Base-by-base conservation (phyloP, 1,284 basidiomycete genomes). In the Trichosporon asahii region DNA sequence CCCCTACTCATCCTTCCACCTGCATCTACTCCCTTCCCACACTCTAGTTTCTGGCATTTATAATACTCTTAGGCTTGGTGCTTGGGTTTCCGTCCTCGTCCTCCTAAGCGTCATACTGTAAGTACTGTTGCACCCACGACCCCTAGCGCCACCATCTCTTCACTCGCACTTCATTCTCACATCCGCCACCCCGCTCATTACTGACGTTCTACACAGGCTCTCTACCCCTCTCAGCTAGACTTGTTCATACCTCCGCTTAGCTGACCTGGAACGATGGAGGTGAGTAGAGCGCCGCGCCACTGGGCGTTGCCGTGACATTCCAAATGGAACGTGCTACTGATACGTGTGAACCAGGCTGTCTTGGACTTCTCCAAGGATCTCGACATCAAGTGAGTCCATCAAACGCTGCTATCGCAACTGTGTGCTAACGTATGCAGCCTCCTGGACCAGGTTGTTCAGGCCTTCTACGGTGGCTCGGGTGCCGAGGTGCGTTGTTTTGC, bases 291-390 rank as follows among this genome's bases (percentile, higher is more conserved):
- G 55, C 60, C 63, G 65, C 31, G 64, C 57, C 44, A 40, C 44
- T 37, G 8, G 4, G 21, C 35, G 35, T 29, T 29, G 49, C 65
- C 2, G 27, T 15, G 15, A 31, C 25, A 65, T 21, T n/a, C 15
- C 33, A 55, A 29, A 66, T 49, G 53, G 35, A 31, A 57, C 33
- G 29, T 29, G 25, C 8, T 25, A 68, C 76, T 77, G 66, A 75
- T 31, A 73, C 68, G 61, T 66, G 63, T 65, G 53, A 29, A 46
- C 21, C 68, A 95, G 93, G 88, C 86, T 80, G 87, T 95, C 78
- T 90, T 95, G 81, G 92, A 95, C 87, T 93, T 94, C 85, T 89
- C 89, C 76, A 87, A 88, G 78, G 92, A 94, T 66, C 90, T 95
- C 81, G 93, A 95, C 86, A 89, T 94, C 80, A 83, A 72, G 82